phyloP scores from a whole-genome alignment of 208 protist species.

The Sergeia podlipaevii region DNA sequence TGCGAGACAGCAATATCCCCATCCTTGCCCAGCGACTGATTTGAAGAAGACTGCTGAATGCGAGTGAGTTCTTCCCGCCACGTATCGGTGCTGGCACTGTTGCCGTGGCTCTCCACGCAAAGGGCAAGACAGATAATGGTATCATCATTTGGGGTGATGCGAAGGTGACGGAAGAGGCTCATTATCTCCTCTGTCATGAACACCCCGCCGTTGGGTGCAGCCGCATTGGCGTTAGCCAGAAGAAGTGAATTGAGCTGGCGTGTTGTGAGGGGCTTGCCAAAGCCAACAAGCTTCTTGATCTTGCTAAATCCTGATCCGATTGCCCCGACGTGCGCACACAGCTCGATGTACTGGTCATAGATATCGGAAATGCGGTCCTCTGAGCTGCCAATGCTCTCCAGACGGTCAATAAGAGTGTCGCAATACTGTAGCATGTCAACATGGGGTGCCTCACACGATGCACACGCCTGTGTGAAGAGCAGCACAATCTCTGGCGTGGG shows the following conservation, averaged over 20 bases:
- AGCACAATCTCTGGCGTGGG: conserved; percentile 83
- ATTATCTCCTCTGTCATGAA: conserved; percentile 69
- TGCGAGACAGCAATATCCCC: conserved; percentile 38
- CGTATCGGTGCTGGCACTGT: conserved; percentile 24
- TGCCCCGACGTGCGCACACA: conserved; percentile 71
- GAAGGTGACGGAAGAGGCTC: conserved; percentile 54
- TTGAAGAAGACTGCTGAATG: conserved; percentile 13
- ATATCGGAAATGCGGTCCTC: conserved; percentile 49
- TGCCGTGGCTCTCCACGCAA: conserved; percentile 46
- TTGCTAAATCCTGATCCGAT: conserved; percentile 64
- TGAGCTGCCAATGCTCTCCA: conserved; percentile 67
- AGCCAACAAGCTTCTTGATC: conserved; percentile 70
- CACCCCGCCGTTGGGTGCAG: conserved; percentile 39
- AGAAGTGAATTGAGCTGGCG: conserved; percentile 83
- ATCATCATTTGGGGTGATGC: conserved; percentile 56
- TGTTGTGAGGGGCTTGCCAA: conserved; percentile 75
- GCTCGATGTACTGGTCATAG: conserved; percentile 83
- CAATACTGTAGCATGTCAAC: conserved; percentile 52
- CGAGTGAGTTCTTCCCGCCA: too few species aligned
- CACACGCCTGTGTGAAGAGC: conserved; percentile 74
- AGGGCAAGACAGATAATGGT: conserved; percentile 50
- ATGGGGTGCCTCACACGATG: conserved; percentile 39
- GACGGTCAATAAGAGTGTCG: conserved; percentile 48
- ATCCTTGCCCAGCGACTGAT: conserved; percentile 30
- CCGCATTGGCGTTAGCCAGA: conserved; percentile 73